Evolutionary conservation across 2,329 filamentous ascomycete species (phyloP), one percentile per base, ranked within the genome.

Genomic region (Calonectria crousiana): DNA sequence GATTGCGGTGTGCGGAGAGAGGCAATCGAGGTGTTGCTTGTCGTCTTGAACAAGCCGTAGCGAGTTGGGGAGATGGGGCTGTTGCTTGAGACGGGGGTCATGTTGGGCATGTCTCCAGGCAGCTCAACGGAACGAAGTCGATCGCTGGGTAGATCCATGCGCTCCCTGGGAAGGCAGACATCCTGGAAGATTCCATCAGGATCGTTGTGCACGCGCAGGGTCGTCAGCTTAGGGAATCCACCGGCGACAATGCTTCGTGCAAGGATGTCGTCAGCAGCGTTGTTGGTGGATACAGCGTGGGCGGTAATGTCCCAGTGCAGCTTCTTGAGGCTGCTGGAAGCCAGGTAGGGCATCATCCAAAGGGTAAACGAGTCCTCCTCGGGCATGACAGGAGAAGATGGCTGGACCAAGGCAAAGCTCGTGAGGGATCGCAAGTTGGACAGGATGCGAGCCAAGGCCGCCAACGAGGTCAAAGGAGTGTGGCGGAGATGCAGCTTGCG

Each of bases 151-250:
- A 89, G 84, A 51, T 91, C 88, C 26, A 90, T 86, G 36, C 87
- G 87, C 36, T 90, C 89, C 5, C 88, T 85, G 0, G 93, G 93
- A 53, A 88, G 89, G 82, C 94, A 96, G 1, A 95, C 87, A 1
- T 87, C 84, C 83, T 96, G 94, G 75, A 95, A 91, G 10, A 90
- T 78, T 32, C 93, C 94, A 6, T 94, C 90, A 1, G 93, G 90
- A 76, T 96, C 94, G 72, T 91, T 91, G 1, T 93, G 94, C 0
- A 91, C 87, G 69, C 94, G 90, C 23, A 95, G 84, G 1, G 81
- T 85, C 13, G 85, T 86, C 13, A 96, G 87, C 0, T 85, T 82
- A 0, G 94, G 94, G 79, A 96, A 94, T 0, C 91, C 91, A 6
- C 86, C 85, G 1, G 89, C 88, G 6, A 84, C 83, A 76, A 95